A percentile compares a stretch with the other conserved stretches of the same genome.
Conservation (phyloP, 2,329 filamentous ascomycete species). For the Berkeleyomyces basicola region DNA sequence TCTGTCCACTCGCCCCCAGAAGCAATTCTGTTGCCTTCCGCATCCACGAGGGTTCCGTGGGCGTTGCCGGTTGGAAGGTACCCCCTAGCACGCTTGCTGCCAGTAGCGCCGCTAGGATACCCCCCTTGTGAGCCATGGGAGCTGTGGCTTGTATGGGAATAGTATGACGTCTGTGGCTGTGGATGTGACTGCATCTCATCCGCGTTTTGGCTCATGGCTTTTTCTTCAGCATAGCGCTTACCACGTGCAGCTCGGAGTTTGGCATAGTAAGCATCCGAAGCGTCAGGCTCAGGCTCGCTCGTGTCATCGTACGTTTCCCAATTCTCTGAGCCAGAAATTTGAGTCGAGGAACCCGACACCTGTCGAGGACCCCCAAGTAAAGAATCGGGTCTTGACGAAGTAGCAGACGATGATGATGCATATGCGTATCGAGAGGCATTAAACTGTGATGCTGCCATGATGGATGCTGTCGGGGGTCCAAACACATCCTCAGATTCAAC, state of each 20-base stretch:
- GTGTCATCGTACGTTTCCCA: conserved; percentile 93
- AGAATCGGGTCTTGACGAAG: conserved; percentile 9
- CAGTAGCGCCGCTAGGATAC: not conserved
- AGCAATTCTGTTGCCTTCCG: conserved; percentile 45
- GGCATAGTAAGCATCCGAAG: conserved; percentile 63
- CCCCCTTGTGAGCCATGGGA: conserved; percentile 4
- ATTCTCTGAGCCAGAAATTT: conserved; percentile 74
- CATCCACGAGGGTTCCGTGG: conserved; percentile 34
- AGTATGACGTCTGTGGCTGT: conserved; percentile 2
- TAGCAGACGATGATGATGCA: conserved; percentile 22
- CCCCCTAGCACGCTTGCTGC: conserved; percentile 5
- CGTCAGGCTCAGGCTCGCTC: conserved; percentile 60
- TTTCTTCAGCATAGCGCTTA: conserved; percentile 25
- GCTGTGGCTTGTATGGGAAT: conserved; percentile 6
- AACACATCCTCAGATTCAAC: conserved; percentile 66
- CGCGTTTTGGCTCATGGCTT: conserved; percentile 16
- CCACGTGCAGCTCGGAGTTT: conserved; percentile 50
- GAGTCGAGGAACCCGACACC: conserved; percentile 44
- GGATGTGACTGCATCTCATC: conserved; percentile 17
- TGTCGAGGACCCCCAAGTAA: conserved; percentile 33
- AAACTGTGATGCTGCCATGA: conserved; percentile 17
- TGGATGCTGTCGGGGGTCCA: conserved; percentile 1
- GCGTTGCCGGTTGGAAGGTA: conserved; percentile 30
- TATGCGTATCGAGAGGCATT: conserved; percentile 25
- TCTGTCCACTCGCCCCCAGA: conserved; percentile 52